These are phyloP conservation scores for Shiraia bambusicola DNA, from an alignment of 2,329 filamentous ascomycete genomes.

Conservation along the genomic window DNA sequence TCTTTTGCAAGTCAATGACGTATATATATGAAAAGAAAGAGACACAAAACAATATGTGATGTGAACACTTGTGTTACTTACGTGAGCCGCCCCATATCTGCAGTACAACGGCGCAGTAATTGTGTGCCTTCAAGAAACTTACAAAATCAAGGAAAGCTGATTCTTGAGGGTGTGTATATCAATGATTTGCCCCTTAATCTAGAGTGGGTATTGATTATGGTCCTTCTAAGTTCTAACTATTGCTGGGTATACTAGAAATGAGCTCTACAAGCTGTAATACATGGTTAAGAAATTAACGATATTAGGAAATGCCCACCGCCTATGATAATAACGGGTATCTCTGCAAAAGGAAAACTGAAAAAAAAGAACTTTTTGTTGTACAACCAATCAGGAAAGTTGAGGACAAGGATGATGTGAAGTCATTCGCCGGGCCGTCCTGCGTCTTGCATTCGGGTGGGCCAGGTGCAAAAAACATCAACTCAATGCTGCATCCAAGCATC, in stretches of 20 bases:
- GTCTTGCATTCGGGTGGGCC: no score
- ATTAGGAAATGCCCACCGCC: no score
- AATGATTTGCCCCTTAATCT: background rate
- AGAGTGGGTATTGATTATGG: background rate
- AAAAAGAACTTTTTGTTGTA: background rate
- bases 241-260: conserved; percentile 4
- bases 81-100: conserved; percentile 2
- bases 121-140: conserved; percentile 7
- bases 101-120: conserved; percentile 9
- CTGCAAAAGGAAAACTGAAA: conserved; percentile 1
- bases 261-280: background rate
- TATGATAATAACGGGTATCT: conserved; percentile 4
- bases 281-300: conserved; percentile 1
- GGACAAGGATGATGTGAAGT: no score
- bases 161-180: conserved; percentile 6
- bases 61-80: conserved; percentile 1
- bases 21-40: no score
- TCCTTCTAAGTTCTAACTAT: background rate
- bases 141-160: conserved; percentile 10
- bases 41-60: no score
- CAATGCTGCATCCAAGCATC: no score
- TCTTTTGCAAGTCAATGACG: no score
- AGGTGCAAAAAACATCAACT: no score
- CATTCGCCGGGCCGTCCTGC: background rate
- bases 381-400: background rate